Evolutionary conservation across 345 rosid species (phyloP).

Genomic region (Rhodamnia argentea): DNA sequence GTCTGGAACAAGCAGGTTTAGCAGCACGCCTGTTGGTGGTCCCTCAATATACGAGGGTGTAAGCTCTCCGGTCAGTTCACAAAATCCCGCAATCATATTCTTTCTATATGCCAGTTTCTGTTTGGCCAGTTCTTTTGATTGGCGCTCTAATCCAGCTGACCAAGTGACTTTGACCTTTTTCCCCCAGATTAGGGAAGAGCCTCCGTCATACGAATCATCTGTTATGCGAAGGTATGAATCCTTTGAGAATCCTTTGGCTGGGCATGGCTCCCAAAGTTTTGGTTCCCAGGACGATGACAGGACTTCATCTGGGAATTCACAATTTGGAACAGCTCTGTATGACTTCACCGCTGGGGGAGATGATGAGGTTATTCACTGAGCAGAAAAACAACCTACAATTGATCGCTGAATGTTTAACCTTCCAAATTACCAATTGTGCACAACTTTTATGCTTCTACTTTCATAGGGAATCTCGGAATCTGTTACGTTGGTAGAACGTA

Average conservation of each 20-base stretch:
- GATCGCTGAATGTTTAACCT: background rate
- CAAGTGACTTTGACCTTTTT: background rate
- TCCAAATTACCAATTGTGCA: background rate
- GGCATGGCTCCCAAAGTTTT: conserved; percentile 48
- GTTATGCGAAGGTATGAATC: conserved; percentile 44
- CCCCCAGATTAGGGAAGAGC: conserved; percentile 81
- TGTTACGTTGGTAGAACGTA: background rate
- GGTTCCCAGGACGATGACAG: conserved; percentile 57
- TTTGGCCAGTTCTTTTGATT: background rate
- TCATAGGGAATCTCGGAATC: background rate
- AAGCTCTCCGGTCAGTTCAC: conserved; percentile 58
- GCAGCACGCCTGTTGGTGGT: conserved; percentile 8
- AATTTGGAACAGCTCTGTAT: conserved; percentile 76
- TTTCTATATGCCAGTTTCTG: background rate
- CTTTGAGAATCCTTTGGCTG: conserved; percentile 71
- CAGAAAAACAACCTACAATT: background rate
- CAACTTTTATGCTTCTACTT: background rate
- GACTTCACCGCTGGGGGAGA: conserved; percentile 99
- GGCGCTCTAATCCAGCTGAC: background rate
- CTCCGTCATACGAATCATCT: conserved; percentile 75
- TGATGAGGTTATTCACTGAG: conserved; percentile 58
- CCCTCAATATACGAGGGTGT: conserved; percentile 51
- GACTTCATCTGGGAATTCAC: conserved; percentile 49
- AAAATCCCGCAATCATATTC: background rate
- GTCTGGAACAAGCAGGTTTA: conserved; percentile 42